These are phyloP conservation scores for Colletotrichum sidae DNA, from an alignment of 2,329 filamentous ascomycete species.

Conservation along the genomic window DNA sequence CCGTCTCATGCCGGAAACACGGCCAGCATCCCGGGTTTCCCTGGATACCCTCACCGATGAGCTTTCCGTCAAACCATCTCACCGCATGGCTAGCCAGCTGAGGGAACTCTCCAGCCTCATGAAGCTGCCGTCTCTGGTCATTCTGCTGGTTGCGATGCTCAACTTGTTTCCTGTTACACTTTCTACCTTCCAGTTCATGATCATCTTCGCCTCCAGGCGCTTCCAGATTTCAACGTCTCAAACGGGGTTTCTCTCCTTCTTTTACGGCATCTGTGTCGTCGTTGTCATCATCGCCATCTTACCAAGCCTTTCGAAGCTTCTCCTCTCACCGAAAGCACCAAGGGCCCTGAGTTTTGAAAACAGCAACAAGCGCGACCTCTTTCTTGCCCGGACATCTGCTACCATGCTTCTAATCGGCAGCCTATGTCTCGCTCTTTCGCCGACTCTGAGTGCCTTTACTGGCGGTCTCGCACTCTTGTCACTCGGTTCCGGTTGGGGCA, in stretches of 20 bases:
- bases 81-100: no score
- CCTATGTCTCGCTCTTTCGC: constrained; percentile 42
- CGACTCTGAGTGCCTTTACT: constrained; percentile 41
- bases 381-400: constrained; percentile 42
- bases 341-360: constrained; percentile 40
- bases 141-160: constrained; percentile 43
- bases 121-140: constrained; percentile 27
- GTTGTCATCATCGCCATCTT: constrained; percentile 27
- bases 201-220: constrained; percentile 45
- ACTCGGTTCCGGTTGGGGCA: constrained; percentile 42
- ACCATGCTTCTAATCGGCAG: constrained; percentile 39
- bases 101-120: no score
- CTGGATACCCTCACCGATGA: no score
- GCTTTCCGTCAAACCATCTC: no score
- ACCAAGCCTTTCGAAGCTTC: constrained; percentile 40
- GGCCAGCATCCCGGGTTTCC: no score
- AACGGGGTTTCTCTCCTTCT: constrained; percentile 45
- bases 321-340: constrained; percentile 39
- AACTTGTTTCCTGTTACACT: constrained; percentile 3
- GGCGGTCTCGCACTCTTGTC: constrained; percentile 45
- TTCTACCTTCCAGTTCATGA: constrained; percentile 36
- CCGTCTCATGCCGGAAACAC: no score
- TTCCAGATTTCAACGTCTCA: constrained; percentile 43
- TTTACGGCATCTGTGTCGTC: constrained; percentile 43
- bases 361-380: constrained; percentile 42